These are phyloP conservation scores for Purshia tridentata DNA, from an alignment of 306 rosid genomes.

Conservation along the genomic window DNA sequence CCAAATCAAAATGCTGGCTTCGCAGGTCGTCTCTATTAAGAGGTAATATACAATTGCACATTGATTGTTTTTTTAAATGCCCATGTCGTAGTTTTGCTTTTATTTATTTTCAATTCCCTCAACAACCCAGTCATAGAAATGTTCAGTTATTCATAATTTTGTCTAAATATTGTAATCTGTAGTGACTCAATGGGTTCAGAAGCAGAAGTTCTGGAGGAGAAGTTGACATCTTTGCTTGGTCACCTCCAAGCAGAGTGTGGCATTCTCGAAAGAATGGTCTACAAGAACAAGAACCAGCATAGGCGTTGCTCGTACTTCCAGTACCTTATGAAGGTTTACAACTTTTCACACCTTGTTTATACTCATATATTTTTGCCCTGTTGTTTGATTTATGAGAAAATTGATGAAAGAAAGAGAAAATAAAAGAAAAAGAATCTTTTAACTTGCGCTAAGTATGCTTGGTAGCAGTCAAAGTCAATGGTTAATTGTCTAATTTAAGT, in stretches of 20 bases:
- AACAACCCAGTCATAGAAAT: too few relatives aligned
- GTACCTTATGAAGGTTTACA: conserved; percentile 65
- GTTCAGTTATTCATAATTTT: too few relatives aligned
- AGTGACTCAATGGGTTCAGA: conserved; percentile 51
- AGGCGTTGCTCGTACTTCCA: conserved; percentile 75
- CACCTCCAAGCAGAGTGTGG: conserved; percentile 67
- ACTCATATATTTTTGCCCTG: not conserved
- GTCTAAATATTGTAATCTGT: not conserved
- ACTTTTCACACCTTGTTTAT: not conserved
- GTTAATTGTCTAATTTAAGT: not conserved
- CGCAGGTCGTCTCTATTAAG: too few relatives aligned
- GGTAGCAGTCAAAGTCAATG: not conserved
- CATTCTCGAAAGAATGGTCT: conserved; percentile 62
- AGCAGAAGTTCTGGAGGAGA: conserved; percentile 51
- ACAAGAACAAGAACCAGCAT: conserved; percentile 96
- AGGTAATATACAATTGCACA: too few relatives aligned
- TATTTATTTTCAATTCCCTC: too few relatives aligned
- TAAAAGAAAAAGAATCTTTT: not conserved
- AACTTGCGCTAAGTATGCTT: not conserved
- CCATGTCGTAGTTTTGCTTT: too few relatives aligned
- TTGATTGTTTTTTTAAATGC: too few relatives aligned
- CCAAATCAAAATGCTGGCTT: too few relatives aligned
- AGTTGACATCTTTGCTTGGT: conserved; percentile 50
- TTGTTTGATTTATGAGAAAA: not conserved
- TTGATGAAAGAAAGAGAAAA: not conserved